Base-by-base conservation (phyloP, 139 green algal species). In the Nannochloris sp. region DNA sequence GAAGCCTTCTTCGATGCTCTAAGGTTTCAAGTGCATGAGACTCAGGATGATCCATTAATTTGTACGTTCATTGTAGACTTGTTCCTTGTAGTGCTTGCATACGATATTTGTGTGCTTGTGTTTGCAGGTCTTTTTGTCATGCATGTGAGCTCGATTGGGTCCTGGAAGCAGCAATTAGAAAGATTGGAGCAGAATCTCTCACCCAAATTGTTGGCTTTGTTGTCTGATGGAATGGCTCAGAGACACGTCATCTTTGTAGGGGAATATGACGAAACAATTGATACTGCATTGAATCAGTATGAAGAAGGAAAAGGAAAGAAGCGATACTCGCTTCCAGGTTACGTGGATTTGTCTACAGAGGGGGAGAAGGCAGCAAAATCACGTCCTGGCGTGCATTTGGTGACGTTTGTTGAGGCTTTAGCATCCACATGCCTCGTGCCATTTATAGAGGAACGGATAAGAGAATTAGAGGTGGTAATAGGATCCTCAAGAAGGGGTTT, bases 371-470 rank as follows among this genome's bases (percentile, higher is more conserved):
- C 55, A 78, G 50, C 59, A 37, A 2, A 44, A 26, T 9, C 33
- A 40, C 9, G 33, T 40, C 33, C 33, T 40, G 33, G 33, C 33
- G 6, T 40, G 33, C 33, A 40, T 12, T 40, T 40, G 5, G 33
- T 13, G 33, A 40, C 46, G n/a, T 79, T 80, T 45, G 61, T 84
- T 45, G 59, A 75, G 14, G 75, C 79, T 13, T 68, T 82, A 36
- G 56, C 73, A 5, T 63, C 74, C 25, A 63, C 61, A 6, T 45
- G 37, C 1, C 45, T 93, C 48, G 62, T 90, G 8, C 86, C 86
- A 2, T 63, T 85, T 64, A 71, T 93, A 49, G 86, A 93, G 57
- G 29, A 66, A 1, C 72, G 84, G 23, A 71, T 93, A 16, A 68
- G 85, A 12, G 40, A 31, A 13, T 71, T 92, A 17, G 82, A 81